Percentiles rank a stretch among this genome's conserved stretches.
phyloP scores from a whole-genome alignment of 305 asterid genomes.

The Fraxinus baroniana region DNA sequence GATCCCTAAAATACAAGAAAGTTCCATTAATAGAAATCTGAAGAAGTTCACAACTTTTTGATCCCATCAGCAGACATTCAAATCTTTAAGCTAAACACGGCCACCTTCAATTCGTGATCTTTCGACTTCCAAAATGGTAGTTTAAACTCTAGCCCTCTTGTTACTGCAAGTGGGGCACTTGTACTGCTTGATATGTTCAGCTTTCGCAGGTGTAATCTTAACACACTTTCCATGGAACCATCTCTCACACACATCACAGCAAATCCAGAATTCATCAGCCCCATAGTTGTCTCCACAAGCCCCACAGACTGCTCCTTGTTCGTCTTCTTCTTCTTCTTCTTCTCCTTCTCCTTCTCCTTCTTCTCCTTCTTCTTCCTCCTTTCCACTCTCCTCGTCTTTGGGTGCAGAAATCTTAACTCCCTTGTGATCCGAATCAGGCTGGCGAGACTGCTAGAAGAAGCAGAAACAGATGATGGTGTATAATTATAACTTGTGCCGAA shows the following conservation, averaged over 20 bases:
- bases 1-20: neutral
- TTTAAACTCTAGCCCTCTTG: slow-evolving; percentile 41
- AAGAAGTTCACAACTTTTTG: neutral
- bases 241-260: slow-evolving; percentile 56
- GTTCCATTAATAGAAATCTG: neutral
- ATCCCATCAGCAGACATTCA: neutral
- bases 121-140: neutral
- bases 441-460: slow-evolving; percentile 45
- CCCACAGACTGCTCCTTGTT: slow-evolving; percentile 55
- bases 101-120: neutral
- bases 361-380: slow-evolving; percentile 35
- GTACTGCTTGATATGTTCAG: slow-evolving; percentile 63
- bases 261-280: slow-evolving; percentile 54
- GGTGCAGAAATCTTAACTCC: slow-evolving; percentile 42
- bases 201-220: slow-evolving; percentile 56
- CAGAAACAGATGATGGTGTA: neutral
- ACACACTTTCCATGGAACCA: slow-evolving; percentile 72
- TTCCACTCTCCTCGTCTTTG: slow-evolving; percentile 50
- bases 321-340: slow-evolving; percentile 29
- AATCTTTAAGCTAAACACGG: neutral
- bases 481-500: neutral
- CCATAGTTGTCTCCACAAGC: slow-evolving; percentile 50
- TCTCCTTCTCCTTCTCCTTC: neutral
- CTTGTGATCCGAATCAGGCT: slow-evolving; percentile 44
- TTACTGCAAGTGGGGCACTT: slow-evolving; percentile 51